Base-by-base conservation (phyloP, 1,284 basidiomycete genomes). In the Acaromyces ingoldii region DNA sequence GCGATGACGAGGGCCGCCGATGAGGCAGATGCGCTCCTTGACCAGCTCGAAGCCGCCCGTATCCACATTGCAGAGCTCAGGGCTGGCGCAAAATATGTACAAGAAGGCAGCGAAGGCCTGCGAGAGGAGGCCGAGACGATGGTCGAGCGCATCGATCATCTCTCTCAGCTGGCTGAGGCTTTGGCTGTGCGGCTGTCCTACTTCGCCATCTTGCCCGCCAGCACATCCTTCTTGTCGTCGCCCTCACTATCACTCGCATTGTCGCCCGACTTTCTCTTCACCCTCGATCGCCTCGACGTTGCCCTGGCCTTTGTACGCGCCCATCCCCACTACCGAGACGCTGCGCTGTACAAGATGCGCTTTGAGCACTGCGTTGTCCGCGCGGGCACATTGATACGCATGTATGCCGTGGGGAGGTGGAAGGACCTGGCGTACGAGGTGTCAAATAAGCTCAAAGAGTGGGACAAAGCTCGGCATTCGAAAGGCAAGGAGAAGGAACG, bases 271-370 rank as follows among this genome's bases (percentile, higher is more conserved):
- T 71, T 74, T 36, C 55, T 64, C 17, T 57, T 61, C 33, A 65
- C 60, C 26, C 59, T 71, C 40, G 63, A 71, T 21, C 67, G 65
- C 46, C 60, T 72, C 22, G 67, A 69, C 17, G 53, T 67, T 40
- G 66, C 63, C 13, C 54, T 71, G 9, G 47, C 62, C 28, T 74
- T 71, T 34, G 50, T 74, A 19, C 34, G 29, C 1, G 46, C 55
- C 7, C 62, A 64, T 26, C 25, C 49, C 10, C 61, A 63, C 5
- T 74, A 69, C 36, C 26, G 45, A 13, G 72, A 74, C 49, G 65
- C 70, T 4, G 53, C 53, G 4, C 56, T 72, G 6, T 73, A 72
- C 45, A 55, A 60, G 2, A 64, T 72, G 66, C 59, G 70, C 6
- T 70, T 68, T 44, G 60, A 67, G 28, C 63, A 68, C 30, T 70